Evolutionary conservation across 306 rosid genomes (phyloP), one percentile per base, ranked within the genome.

Genomic region (Boehmeria nivea): DNA sequence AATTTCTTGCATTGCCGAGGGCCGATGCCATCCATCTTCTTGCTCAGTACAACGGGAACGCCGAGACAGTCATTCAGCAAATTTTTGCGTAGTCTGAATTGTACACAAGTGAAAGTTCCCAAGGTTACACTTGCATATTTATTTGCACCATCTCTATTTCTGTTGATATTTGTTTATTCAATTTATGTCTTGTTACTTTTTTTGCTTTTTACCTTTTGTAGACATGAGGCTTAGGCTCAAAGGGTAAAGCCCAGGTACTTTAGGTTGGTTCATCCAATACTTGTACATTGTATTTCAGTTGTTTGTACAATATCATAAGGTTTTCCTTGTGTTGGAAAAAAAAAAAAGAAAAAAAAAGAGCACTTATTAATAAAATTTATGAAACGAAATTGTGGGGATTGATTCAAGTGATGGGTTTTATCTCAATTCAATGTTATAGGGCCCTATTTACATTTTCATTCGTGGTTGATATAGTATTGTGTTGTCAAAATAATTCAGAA

Each of bases 1-100:
- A 91, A 65, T 91, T 91, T 75, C 74, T 91, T 39, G 99, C 96
- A 44, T 70, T 91, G 80, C 95, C 99, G 4, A 85, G 99, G 82
- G 96, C 96, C 9, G 99, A 91, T 79, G 99, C 99, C 12, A 91
- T 91, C 54, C 96, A 91, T 73, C 84, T 91, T 65, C 99, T 91
- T 51, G 81, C 84, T 64, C 94, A 91, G 76, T 85, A 83, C 81
- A 87, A 91, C 39, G 96, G 99, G 47, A 87, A 87, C 54, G 96
- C 99, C 0, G 99, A 91, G 84, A 85, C 78, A 2, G 99, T 85
- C 58, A 91, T 91, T 72, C 96, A 91, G 68, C 99, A 91, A 75
- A 72, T 91, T 69, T 91, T 87, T 74, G 77, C 95, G 0, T 87
- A 81, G 79, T 59, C 17, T 15, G 60, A 48, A 54, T 43, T 64